A percentile compares a stretch with the other conserved stretches of the same genome.
Conservation (phyloP, 257 asterid species). For the Paulownia fortunei region DNA sequence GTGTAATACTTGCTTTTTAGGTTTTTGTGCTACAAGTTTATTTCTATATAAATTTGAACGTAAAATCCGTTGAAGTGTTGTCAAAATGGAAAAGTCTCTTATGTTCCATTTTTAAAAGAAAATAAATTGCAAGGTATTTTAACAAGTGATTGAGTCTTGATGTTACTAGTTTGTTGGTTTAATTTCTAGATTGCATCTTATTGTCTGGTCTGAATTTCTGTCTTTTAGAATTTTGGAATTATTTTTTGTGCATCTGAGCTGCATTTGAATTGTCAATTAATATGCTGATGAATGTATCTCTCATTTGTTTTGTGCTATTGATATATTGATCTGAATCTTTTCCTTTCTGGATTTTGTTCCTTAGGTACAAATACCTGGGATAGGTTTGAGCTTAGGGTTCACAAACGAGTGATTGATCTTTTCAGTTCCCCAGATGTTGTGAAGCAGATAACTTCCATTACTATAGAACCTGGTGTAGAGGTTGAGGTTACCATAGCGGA, state of each 20-base stretch:
- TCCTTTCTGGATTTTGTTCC: background rate
- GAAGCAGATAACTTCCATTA: slow-evolving; percentile 73
- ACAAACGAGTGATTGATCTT: slow-evolving; percentile 70
- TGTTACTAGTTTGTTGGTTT: background rate
- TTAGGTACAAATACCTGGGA: slow-evolving; percentile 65
- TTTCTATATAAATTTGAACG: background rate
- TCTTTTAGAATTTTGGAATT: background rate
- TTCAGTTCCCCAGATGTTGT: slow-evolving; percentile 75
- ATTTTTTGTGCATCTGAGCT: background rate
- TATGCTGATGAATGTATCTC: background rate
- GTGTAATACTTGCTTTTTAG: background rate
- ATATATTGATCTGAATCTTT: background rate
- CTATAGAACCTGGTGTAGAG: slow-evolving; percentile 71
- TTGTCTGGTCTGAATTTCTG: background rate
- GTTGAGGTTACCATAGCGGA: slow-evolving; percentile 73
- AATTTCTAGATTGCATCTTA: background rate
- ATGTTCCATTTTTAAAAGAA: no score
- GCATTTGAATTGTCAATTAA: background rate
- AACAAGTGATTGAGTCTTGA: no score
- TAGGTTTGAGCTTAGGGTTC: slow-evolving; percentile 65
- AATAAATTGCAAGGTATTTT: background rate
- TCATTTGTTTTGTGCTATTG: background rate
- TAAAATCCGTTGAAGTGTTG: background rate
- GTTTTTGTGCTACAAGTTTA: no score
- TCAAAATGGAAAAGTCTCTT: background rate